Conservation (phyloP, 2,329 filamentous ascomycete genomes). For the Metarhizium anisopliae region DNA sequence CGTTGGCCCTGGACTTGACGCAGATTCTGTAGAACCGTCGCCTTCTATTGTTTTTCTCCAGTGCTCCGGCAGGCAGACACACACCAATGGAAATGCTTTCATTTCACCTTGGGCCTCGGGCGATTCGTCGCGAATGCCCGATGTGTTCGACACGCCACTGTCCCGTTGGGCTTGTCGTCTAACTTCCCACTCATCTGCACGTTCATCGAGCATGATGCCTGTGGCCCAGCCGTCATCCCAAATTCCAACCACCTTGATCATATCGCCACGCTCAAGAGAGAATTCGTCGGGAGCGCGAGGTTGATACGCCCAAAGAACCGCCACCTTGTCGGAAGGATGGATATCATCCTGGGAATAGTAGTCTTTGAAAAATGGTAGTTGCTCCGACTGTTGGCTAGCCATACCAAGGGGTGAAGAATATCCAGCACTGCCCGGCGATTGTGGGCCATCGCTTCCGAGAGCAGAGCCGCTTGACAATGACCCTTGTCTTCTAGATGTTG, state of each 20-base stretch:
- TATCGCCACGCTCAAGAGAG: conserved; percentile 84
- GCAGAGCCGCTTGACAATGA: conserved; percentile 81
- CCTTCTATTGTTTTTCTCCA: conserved; percentile 97
- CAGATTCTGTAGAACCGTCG: conserved; percentile 61
- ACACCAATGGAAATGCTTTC: conserved; percentile 95
- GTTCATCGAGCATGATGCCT: conserved; percentile 71
- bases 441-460: conserved; percentile 59
- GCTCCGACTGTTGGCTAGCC: conserved; percentile 86
- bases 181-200: conserved; percentile 81
- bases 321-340: conserved; percentile 79
- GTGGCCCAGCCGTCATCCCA: conserved; percentile 99
- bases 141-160: conserved; percentile 83
- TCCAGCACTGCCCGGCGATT: conserved; percentile 64
- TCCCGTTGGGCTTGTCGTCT: conserved; percentile 73
- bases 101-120: conserved; percentile 67
- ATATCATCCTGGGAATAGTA: conserved; percentile 98
- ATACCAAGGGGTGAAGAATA: conserved; percentile 80
- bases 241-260: conserved; percentile 96
- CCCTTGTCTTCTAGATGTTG: conserved; percentile 62
- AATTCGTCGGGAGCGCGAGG: conserved; percentile 92
- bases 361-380: conserved; percentile 93
- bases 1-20: conserved; percentile 31
- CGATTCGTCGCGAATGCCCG: conserved; percentile 51
- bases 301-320: conserved; percentile 93
- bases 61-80: conserved; percentile 88